These are phyloP conservation scores for Trichoderma oligosporum DNA, from an alignment of 2,329 filamentous ascomycete genomes.

Conservation along the genomic window DNA sequence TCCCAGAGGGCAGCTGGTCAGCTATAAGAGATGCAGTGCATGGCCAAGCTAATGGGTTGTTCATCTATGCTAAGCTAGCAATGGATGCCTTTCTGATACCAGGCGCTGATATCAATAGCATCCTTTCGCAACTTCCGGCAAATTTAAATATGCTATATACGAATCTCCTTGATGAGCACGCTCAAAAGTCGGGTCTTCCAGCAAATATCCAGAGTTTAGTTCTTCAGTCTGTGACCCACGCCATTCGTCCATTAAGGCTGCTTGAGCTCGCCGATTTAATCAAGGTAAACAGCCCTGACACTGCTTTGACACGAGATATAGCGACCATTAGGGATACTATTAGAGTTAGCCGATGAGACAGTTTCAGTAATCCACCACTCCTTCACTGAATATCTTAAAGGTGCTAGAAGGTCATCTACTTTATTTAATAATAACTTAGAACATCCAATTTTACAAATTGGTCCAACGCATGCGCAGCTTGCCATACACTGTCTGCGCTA, in stretches of 20 bases:
- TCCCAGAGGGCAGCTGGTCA: conserved; percentile 21
- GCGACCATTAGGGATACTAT: conserved; percentile 31
- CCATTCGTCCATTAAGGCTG: conserved; percentile 39
- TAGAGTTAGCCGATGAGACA: conserved; percentile 44
- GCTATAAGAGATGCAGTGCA: conserved; percentile 30
- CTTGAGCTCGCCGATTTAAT: conserved; percentile 39
- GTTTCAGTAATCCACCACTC: conserved; percentile 46
- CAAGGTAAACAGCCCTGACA: not conserved
- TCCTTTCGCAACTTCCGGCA: conserved; percentile 34
- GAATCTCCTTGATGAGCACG: conserved; percentile 37
- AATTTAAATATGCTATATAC: conserved; percentile 40
- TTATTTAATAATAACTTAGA: not conserved
- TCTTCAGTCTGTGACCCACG: conserved; percentile 40
- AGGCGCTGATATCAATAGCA: conserved; percentile 24
- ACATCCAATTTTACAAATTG: conserved; percentile 22
- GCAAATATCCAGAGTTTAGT: conserved; percentile 36
- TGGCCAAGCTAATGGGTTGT: conserved; percentile 39
- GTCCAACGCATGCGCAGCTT: conserved; percentile 23
- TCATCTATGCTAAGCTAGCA: conserved; percentile 43
- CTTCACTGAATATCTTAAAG: conserved; percentile 43
- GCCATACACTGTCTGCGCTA: conserved; percentile 24
- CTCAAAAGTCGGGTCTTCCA: conserved; percentile 31
- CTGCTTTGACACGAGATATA: conserved; percentile 6
- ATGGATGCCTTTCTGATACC: conserved; percentile 36
- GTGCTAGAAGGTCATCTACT: conserved; percentile 17